Evolutionary conservation across 768 basidiomycete species (phyloP), one percentile per base, ranked within the genome.

Genomic region (Crassisporium funariophilum): DNA sequence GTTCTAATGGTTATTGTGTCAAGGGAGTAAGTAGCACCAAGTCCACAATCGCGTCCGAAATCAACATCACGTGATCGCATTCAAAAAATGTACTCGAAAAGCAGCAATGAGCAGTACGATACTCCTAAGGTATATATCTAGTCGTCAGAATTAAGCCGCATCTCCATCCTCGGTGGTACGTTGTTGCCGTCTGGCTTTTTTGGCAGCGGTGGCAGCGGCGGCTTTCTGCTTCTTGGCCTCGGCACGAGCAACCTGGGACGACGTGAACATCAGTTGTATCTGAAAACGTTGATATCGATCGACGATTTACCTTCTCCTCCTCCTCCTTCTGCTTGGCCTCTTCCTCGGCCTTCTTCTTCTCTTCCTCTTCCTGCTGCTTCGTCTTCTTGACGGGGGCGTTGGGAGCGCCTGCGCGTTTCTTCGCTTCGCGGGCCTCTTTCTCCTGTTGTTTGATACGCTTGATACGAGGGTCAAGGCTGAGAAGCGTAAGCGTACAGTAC

Each of bases 401-500:
- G 8, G 75, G 70, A 22, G 75, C 69, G 10, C 54, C 46, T 64
- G 69, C 54, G 66, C 63, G 70, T 74, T 92, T 94, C 77, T 97
- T 98, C 27, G 90, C 88, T 59, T 94, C 93, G 9, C 93, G 78
- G 0, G 90, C 90, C 52, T 88, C 92, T 67, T 98, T 98, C 70
- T 98, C 95, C 63, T 95, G 83, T 57, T 91, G 88, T 68, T 94
- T 95, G 78, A 97, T 94, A 45, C 91, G 79, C 73, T 93, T 98
- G 77, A 99, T 97, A 53, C 95, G 88, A 19, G 95, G 95, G 66
- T 99, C 95, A 46, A 84, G 67, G 54, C 73, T 76, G 60, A 5
- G 43, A 31, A 4, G 5, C n/a, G n/a, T n/a, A n/a, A n/a, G n/a
- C n/a, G 31, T 21, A 42, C 12, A 19, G 17, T 35, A 29, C 20